Evolutionary conservation across 805 yeast species (phyloP).

Genomic region (Candida ponderosae): DNA sequence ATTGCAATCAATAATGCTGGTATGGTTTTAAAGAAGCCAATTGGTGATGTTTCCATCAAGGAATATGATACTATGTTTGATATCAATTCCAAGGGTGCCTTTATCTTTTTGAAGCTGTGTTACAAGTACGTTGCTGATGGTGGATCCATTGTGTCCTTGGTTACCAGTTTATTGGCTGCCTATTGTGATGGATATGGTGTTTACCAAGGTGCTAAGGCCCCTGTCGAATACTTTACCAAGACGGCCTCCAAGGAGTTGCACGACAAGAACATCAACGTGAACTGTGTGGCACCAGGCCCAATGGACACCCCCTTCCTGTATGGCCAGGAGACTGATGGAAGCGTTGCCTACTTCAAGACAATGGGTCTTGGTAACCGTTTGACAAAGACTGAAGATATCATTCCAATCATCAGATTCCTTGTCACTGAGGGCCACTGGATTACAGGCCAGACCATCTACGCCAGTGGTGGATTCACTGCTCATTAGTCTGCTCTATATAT

Average conservation of each 20-base stretch:
- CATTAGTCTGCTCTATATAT: slow-evolving; percentile 28
- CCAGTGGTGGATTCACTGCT: slow-evolving; percentile 61
- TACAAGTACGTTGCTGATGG: slow-evolving; percentile 39
- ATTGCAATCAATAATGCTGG: slow-evolving; percentile 66
- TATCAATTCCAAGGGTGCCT: slow-evolving; percentile 52
- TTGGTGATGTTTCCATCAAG: slow-evolving; percentile 40
- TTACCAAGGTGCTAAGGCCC: slow-evolving; percentile 52
- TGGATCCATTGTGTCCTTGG: slow-evolving; percentile 49
- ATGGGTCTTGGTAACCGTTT: slow-evolving; percentile 40
- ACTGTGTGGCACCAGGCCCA: slow-evolving; percentile 58
- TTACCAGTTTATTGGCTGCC: slow-evolving; percentile 61
- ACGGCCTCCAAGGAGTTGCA: slow-evolving; percentile 48
- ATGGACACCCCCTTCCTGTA: slow-evolving; percentile 63
- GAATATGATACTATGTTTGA: slow-evolving; percentile 49
- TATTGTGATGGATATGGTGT: slow-evolving; percentile 44
- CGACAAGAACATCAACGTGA: slow-evolving; percentile 38
- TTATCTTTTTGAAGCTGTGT: slow-evolving; percentile 52
- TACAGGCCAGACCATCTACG: slow-evolving; percentile 61
- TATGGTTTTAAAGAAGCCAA: slow-evolving; percentile 54
- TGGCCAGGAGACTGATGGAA: slow-evolving; percentile 47
- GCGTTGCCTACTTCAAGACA: slow-evolving; percentile 49
- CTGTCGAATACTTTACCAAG: slow-evolving; percentile 46
- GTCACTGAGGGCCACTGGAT: slow-evolving; percentile 64
- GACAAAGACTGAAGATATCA: slow-evolving; percentile 53
- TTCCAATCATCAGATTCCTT: slow-evolving; percentile 52